Evolutionary conservation across 1,284 basidiomycete species (phyloP), one percentile per base, ranked within the genome.

Genomic region (Leccinum angustisporum): DNA sequence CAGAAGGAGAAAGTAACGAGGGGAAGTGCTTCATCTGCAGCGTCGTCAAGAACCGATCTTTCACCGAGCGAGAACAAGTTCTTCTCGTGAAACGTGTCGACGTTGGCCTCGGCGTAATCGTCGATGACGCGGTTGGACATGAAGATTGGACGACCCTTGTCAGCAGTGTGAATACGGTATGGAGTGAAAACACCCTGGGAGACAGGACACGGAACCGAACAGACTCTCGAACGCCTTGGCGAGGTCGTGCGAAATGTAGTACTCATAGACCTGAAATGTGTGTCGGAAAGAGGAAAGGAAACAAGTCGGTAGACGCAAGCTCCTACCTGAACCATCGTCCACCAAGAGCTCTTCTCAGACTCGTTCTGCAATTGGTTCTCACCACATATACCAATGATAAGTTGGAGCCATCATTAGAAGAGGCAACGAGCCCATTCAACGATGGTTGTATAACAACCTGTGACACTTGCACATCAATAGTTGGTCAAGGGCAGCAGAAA

Each of bases 21-120:
- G 96, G 96, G 85, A 98, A 99, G 75, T 98, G 93, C 78, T 98
- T 98, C 83, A 99, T 88, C 61, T 98, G 79, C 59, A 99, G 79
- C 1, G 97, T 99, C 27, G 97, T 99, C 16, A n/a, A 40, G 9
- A 40, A 40, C 16, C 16, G 16, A 40, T 40, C 38, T 31, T n/a
- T 40, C 38, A 38, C 68, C 68, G 13, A 99, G 88, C 14, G 93
- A 93, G 72, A 99, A 88, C 74, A 99, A 75, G 73, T 99, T 99
- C 87, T 98, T 99, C 84, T 97, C 94, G 83, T 96, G 94, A 58
- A 96, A 77, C 0, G 94, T 96, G 72, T 97, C 94, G 67, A 97
- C 90, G 64, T 94, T 88, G 62, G 92, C 91, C 67, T 98, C 97
- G 0, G 94, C 85, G 75, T 98, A 99, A 67, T 98, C 97, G 75